Evolutionary conservation across 805 yeast species (phyloP).

Genomic region (Candida succiphila): DNA sequence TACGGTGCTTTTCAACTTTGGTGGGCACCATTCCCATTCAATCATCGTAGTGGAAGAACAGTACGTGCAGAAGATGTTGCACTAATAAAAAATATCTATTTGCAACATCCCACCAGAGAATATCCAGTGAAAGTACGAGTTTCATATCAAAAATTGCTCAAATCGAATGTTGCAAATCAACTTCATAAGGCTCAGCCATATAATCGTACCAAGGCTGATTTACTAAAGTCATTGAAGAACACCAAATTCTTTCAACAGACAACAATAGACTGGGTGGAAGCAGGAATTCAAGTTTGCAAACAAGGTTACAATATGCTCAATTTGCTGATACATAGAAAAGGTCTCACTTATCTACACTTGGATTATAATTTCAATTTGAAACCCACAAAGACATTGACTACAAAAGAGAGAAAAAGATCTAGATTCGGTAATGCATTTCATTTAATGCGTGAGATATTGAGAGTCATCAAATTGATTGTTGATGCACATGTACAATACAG

Average conservation of each 20-base stretch:
- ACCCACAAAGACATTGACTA: conserved; percentile 92
- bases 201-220: conserved; percentile 37
- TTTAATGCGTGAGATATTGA: conserved; percentile 77
- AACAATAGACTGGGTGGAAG: conserved; percentile 96
- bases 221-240: conserved; percentile 55
- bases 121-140: conserved; percentile 71
- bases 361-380: conserved; percentile 94
- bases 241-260: conserved; percentile 92
- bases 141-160: conserved; percentile 85
- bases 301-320: conserved; percentile 95
- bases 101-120: conserved; percentile 47
- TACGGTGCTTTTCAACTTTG: conserved; percentile 56
- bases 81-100: conserved; percentile 72
- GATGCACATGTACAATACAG: conserved; percentile 92
- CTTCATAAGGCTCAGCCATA: conserved; percentile 41
- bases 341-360: conserved; percentile 82
- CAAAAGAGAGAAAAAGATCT: conserved; percentile 92
- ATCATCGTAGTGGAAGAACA: conserved; percentile 59
- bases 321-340: conserved; percentile 79
- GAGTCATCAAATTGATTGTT: conserved; percentile 76
- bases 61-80: conserved; percentile 88
- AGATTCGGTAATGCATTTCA: conserved; percentile 97
- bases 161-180: conserved; percentile 62
- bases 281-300: conserved; percentile 85
- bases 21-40: conserved; percentile 82